Percentiles rank a stretch among this genome's conserved stretches.
These are phyloP conservation scores for Cyberlindnera samutprakarnensis DNA, from an alignment of 805 yeast genomes.

Conservation along the genomic window DNA sequence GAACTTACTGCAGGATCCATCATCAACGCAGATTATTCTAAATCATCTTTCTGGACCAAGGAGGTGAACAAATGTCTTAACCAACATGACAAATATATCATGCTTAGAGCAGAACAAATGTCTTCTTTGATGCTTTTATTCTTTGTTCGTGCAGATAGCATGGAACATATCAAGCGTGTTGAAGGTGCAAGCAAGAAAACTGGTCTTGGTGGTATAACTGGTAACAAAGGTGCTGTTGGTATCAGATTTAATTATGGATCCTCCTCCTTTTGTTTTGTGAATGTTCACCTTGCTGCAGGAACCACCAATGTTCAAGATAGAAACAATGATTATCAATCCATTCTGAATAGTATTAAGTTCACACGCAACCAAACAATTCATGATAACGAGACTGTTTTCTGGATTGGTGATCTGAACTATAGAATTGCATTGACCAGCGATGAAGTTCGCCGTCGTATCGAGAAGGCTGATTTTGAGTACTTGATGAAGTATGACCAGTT, in stretches of 20 bases:
- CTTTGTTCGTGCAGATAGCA: conserved; percentile 46
- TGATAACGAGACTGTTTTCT: conserved; percentile 81
- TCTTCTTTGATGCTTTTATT: conserved; percentile 59
- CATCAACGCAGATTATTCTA: conserved; percentile 74
- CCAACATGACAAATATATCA: conserved; percentile 45
- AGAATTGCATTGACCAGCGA: conserved; percentile 69
- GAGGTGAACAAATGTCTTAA: conserved; percentile 58
- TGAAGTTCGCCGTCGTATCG: conserved; percentile 53
- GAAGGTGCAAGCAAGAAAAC: conserved; percentile 95
- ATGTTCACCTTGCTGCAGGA: conserved; percentile 95
- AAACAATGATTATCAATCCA: conserved; percentile 72
- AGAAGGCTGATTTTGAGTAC: conserved; percentile 34
- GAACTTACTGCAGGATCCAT: conserved; percentile 91
- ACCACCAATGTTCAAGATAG: conserved; percentile 74
- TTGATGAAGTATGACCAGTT: conserved; percentile 75
- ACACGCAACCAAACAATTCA: conserved; percentile 66
- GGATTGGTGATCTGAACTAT: conserved; percentile 95
- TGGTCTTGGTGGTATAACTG: conserved; percentile 94
- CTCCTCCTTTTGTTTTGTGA: conserved; percentile 75
- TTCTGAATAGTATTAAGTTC: conserved; percentile 69
- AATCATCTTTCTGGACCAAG: conserved; percentile 73
- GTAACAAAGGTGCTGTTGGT: conserved; percentile 95
- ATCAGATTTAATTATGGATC: conserved; percentile 78
- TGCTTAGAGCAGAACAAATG: conserved; percentile 69
- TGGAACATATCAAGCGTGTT: conserved; percentile 61